Base-by-base conservation (phyloP, 805 yeast genomes). In the Isabelozyma heimii region DNA sequence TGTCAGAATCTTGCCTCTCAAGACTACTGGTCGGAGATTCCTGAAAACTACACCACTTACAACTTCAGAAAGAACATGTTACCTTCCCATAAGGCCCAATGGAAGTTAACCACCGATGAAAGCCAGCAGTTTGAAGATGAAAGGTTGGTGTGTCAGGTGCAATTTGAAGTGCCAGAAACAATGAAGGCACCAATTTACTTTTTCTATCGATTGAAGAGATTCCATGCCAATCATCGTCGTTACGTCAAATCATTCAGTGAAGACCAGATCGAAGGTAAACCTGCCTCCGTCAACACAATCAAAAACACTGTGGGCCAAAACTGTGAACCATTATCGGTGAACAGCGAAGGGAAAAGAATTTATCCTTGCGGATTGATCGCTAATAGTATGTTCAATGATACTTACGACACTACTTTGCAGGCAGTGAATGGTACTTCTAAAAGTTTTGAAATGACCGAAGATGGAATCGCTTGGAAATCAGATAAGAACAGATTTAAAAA, bases 291-390 rank as follows among this genome's bases (percentile, higher is more conserved):
- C 9, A 42, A 58, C 47, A 57, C 51, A 26, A 68, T 74, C 47
- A 72, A 71, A 51, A 59, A 73, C 54, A 67, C 76, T 5, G 69
- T 62, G n/a, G 79, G 79, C 2, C 73, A 70, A 52, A 74, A 74
- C 57, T 74, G 79, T 54, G 60, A 72, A 55, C 79, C 79, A 12
- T 66, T 74, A 49, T 62, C 72, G 8, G 46, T 55, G 1, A 63
- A 72, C 50, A 45, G 60, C 2, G 52, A 70, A 26, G 85, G 85
- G 13, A 80, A 68, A 66, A 78, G 71, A 45, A 77, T 78, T 52
- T 88, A 88, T 60, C 96, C 96, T 12, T 88, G 96, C 67, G 96
- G 96, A 0, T 72, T 88, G 51, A 87, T 88, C 60, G 94, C 96
- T 14, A 88, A 88, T 63, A 80, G 91, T 8, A 57, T 86, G 57